Percentiles rank a stretch among this genome's conserved stretches.
These are phyloP conservation scores for Rhodotorula paludigena DNA, from an alignment of 768 basidiomycete species.

Conservation along the genomic window DNA sequence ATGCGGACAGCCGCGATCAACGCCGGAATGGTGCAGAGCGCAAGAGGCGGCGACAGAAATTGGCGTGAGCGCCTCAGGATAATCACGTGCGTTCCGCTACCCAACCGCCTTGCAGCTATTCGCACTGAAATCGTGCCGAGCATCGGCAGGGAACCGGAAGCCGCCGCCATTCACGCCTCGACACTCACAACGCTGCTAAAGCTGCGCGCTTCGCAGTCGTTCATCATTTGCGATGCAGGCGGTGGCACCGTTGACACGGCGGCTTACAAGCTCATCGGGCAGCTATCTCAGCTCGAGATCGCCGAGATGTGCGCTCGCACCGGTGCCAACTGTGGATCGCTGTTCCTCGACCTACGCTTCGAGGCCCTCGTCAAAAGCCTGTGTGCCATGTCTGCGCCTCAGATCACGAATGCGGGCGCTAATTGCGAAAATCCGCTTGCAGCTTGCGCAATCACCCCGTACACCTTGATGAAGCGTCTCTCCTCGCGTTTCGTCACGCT, in stretches of 20 bases:
- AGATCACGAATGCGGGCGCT: background rate
- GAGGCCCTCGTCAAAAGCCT: constrained; percentile 67
- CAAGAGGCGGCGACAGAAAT: constrained; percentile 63
- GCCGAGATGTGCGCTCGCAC: constrained; percentile 83
- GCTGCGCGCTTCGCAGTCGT: constrained; percentile 71
- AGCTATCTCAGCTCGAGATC: constrained; percentile 73
- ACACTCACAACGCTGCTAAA: constrained; percentile 73
- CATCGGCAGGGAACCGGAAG: constrained; percentile 60
- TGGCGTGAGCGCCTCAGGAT: constrained; percentile 80
- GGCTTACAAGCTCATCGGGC: constrained; percentile 65
- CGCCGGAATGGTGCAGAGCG: constrained; percentile 70
- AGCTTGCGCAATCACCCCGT: constrained; percentile 76
- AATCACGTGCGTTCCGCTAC: constrained; percentile 56
- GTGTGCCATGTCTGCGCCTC: constrained; percentile 1
- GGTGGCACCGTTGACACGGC: constrained; percentile 67
- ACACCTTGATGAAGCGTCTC: constrained; percentile 70
- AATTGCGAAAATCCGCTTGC: background rate
- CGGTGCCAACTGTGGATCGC: constrained; percentile 77
- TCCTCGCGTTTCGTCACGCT: constrained; percentile 30
- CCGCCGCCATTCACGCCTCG: constrained; percentile 86
- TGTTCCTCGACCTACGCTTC: constrained; percentile 83
- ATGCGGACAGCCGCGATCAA: constrained; percentile 79
- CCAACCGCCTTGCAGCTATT: background rate
- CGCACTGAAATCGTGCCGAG: background rate
- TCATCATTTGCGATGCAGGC: constrained; percentile 85